Evolutionary conservation across 192 early-diverging fungal genomes (phyloP).

Genomic region (Kappamyces sp.): DNA sequence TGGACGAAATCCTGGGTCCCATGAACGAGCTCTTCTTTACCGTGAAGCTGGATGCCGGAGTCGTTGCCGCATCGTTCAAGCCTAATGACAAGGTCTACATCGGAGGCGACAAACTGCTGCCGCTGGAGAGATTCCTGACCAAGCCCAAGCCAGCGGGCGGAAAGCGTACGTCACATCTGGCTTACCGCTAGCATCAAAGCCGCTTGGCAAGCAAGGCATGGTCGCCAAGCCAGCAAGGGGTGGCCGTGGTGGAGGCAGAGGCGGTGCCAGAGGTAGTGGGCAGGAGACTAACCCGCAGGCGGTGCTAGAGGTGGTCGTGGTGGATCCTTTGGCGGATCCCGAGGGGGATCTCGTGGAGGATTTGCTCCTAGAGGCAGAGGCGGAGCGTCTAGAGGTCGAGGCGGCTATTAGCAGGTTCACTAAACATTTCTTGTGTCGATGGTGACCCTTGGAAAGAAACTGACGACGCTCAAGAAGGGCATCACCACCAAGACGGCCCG

Average conservation of each 20-base stretch:
- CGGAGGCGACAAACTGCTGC: conserved; percentile 87
- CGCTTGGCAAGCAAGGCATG: conserved; percentile 54
- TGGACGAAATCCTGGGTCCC: conserved; percentile 97
- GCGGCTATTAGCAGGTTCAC: neutral
- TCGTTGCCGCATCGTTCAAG: conserved; percentile 90
- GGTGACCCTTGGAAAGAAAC: neutral
- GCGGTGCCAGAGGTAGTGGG: conserved; percentile 44
- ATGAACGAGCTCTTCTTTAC: conserved; percentile 98
- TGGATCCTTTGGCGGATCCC: conserved; percentile 18
- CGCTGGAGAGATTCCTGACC: conserved; percentile 93
- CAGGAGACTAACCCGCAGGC: conserved; percentile 35
- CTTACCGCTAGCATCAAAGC: conserved; percentile 30
- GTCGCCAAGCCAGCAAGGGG: conserved; percentile 49
- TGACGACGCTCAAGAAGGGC: neutral
- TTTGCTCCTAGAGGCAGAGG: conserved; percentile 7
- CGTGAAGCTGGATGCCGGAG: conserved; percentile 90
- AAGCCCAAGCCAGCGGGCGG: conserved; percentile 70
- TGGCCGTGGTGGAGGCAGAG: conserved; percentile 41
- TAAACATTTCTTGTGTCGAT: neutral
- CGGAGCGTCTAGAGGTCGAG: neutral
- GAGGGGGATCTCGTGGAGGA: conserved; percentile 19
- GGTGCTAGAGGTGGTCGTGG: conserved; percentile 26
- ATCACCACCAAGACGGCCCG: neutral
- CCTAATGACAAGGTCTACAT: conserved; percentile 87
- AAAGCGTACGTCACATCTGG: conserved; percentile 41